Conservation (phyloP, 1,284 basidiomycete species). For the Ceratobasidium sp. region DNA sequence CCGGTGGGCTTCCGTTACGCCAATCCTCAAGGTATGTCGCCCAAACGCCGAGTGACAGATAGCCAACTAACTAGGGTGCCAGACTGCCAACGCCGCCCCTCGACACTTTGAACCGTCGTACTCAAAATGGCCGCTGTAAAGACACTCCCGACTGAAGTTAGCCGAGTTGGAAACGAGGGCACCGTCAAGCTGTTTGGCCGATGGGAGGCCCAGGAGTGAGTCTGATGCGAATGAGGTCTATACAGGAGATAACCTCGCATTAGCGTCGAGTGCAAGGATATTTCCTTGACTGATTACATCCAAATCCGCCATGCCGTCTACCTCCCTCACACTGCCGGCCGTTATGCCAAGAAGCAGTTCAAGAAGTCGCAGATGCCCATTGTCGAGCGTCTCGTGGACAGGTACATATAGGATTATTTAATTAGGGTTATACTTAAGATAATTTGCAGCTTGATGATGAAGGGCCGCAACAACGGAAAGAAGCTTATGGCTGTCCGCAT, state of each 20-base stretch:
- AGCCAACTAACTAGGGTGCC: background rate
- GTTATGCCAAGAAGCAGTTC: slow-evolving; percentile 99
- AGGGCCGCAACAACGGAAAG: slow-evolving; percentile 99
- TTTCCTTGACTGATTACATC: slow-evolving; percentile 98
- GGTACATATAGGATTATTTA: slow-evolving; percentile 59
- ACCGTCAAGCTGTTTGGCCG: slow-evolving; percentile 92
- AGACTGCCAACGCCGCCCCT: background rate
- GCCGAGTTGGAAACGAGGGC: slow-evolving; percentile 76
- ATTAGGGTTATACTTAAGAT: slow-evolving; percentile 3
- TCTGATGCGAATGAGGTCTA: slow-evolving; percentile 44
- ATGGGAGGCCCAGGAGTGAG: slow-evolving; percentile 96
- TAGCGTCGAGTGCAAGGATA: slow-evolving; percentile 99
- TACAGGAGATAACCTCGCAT: background rate
- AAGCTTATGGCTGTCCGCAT: slow-evolving; percentile 99
- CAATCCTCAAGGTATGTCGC: slow-evolving; percentile 21
- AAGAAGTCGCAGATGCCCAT: slow-evolving; percentile 99
- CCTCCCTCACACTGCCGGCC: slow-evolving; percentile 97
- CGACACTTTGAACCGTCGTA: slow-evolving; percentile 14
- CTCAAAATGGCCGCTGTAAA: slow-evolving; percentile 46
- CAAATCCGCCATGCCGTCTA: slow-evolving; percentile 99
- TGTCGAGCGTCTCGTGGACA: slow-evolving; percentile 98
- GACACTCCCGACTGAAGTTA: slow-evolving; percentile 84
- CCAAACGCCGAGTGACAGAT: background rate
- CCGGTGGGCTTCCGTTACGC: background rate
- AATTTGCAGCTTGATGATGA: slow-evolving; percentile 90